These are phyloP conservation scores for Candida tropicalis DNA, from an alignment of 1,139 yeast species.

Conservation along the genomic window DNA sequence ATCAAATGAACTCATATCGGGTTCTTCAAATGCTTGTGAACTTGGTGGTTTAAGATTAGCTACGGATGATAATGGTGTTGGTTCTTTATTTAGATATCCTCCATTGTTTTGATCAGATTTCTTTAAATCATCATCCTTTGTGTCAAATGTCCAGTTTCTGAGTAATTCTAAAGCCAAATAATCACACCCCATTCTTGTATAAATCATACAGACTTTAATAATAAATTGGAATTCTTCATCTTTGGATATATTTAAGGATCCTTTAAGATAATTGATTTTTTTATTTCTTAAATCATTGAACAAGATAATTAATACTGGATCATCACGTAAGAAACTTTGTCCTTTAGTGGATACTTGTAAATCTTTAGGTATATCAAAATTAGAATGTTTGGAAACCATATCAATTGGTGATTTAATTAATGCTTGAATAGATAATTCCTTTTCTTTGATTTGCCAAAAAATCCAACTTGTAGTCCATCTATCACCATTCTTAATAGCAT, in stretches of 20 bases:
- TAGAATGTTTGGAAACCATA: slow-evolving; percentile 33
- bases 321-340: slow-evolving; percentile 66
- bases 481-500: slow-evolving; percentile 64
- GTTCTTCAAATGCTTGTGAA: slow-evolving; percentile 62
- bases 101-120: background rate
- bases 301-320: slow-evolving; percentile 75
- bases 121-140: background rate
- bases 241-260: slow-evolving; percentile 49
- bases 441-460: slow-evolving; percentile 64
- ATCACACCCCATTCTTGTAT: slow-evolving; percentile 91
- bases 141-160: slow-evolving; percentile 64
- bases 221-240: slow-evolving; percentile 63
- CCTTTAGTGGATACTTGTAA: slow-evolving; percentile 25
- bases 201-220: slow-evolving; percentile 63
- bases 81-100: background rate
- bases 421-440: slow-evolving; percentile 62
- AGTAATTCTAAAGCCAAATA: slow-evolving; percentile 65
- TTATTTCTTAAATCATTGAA: slow-evolving; percentile 62
- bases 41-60: slow-evolving; percentile 47
- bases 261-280: slow-evolving; percentile 48
- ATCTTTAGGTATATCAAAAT: slow-evolving; percentile 22
- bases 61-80: background rate
- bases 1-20: slow-evolving; percentile 78
- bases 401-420: slow-evolving; percentile 59
- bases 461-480: slow-evolving; percentile 86